Conservation (phyloP, 2,329 filamentous ascomycete genomes). For the Aureobasidium pullulans region DNA sequence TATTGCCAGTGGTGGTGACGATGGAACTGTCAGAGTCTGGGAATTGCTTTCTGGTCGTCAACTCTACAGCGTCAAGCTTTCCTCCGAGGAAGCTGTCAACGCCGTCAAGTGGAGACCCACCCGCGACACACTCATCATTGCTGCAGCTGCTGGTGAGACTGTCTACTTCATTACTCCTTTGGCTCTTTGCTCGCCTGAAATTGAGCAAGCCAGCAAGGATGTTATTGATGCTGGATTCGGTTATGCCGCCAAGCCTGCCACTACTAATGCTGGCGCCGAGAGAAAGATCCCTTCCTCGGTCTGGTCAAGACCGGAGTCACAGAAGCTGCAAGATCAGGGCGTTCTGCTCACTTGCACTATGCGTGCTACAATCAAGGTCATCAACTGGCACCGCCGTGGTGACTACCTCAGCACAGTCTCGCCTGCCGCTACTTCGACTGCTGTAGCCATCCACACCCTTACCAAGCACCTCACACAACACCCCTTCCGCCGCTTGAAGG, state of each 20-base stretch:
- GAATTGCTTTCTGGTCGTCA: constrained; percentile 78
- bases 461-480: constrained; percentile 92
- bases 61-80: constrained; percentile 75
- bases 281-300: constrained; percentile 70
- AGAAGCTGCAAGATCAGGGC: constrained; percentile 65
- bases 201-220: constrained; percentile 67
- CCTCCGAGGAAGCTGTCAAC: constrained; percentile 71
- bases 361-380: constrained; percentile 60
- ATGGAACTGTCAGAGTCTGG: constrained; percentile 88
- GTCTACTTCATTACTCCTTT: constrained; percentile 72
- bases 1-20: constrained; percentile 87
- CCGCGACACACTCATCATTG: constrained; percentile 71
- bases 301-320: constrained; percentile 68
- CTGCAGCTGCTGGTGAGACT: constrained; percentile 76
- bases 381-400: constrained; percentile 88
- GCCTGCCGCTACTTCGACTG: constrained; percentile 62
- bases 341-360: constrained; percentile 77
- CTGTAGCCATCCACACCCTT: constrained; percentile 89
- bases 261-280: constrained; percentile 43
- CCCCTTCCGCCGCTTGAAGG: constrained; percentile 72
- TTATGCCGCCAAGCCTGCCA: constrained; percentile 61
- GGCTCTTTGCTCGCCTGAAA: constrained; percentile 33
- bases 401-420: constrained; percentile 93
- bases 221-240: constrained; percentile 86
- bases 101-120: constrained; percentile 83